Base-by-base conservation (phyloP, 306 rosid species). In the Vigna radiata region DNA sequence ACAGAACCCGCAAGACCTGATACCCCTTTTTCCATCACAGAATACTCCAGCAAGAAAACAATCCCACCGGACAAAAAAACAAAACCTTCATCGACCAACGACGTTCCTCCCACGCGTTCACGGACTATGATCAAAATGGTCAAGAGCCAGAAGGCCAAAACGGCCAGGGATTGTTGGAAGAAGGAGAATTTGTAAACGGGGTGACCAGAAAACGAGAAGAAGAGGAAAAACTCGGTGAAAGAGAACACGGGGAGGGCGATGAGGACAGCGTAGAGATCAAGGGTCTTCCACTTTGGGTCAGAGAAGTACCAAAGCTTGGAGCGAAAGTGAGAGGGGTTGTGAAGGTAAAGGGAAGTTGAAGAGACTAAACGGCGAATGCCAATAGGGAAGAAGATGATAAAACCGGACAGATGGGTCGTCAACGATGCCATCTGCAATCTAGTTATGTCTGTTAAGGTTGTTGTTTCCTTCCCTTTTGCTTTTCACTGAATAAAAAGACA, bases 251-350 rank as follows among this genome's bases (percentile, higher is more conserved):
- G 97, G 16, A 90, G 89, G 52, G 89, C 82, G 2, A 94, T 6
- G 76, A 88, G 52, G 59, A 94, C 96, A 15, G 81, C 16, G 81
- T 84, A 91, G 58, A 94, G 80, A 82, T 91, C 96, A 16, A 91
- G 66, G 71, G 87, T 90, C 73, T 83, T 91, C 97, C 93, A 91
- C 31, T 68, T 77, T 70, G 93, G 90, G 73, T 94, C 87, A 6
- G 96, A 85, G 85, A 88, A 79, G 43, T 85, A 94, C 97, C 98
- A 94, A 0, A 85, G 70, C 62, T 87, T 90, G 79, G 98, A 90
- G 73, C 91, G 83, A 81, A 79, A 94, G 10, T 84, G 87, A 67
- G 97, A 85, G 14, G 96, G 97, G 87, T 80, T 87, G 11, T 88
- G 79, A 63, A 91, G 90, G 81, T 87, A 94, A 19, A 91, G 84